Evolutionary conservation across 129 eudicot genomes (phyloP).

Genomic region (Artemisia annua): DNA sequence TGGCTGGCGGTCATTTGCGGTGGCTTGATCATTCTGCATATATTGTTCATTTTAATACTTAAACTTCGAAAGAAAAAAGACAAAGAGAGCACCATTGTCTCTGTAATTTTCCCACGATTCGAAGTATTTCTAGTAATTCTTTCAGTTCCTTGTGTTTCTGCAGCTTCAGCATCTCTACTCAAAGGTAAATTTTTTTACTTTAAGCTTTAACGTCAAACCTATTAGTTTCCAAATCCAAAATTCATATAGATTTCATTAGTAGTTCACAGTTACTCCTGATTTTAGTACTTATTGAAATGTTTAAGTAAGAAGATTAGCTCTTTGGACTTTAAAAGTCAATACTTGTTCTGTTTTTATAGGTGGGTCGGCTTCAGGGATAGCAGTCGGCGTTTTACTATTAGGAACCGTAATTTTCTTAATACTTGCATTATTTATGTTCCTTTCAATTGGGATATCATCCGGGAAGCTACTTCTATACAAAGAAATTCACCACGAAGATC

Average conservation of each 20-base stretch:
- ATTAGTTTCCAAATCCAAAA: conserved; percentile 1
- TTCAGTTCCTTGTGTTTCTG: conserved; percentile 86
- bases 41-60: conserved; percentile 49
- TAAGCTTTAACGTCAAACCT: conserved; percentile 27
- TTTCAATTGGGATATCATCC: conserved; percentile 71
- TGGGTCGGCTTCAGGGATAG: conserved; percentile 55
- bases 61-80: conserved; percentile 51
- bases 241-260: background rate
- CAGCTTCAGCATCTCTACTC: conserved; percentile 68
- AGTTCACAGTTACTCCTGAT: background rate
- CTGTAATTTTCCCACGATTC: conserved; percentile 75
- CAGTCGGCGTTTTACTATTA: conserved; percentile 55
- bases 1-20: conserved; percentile 79
- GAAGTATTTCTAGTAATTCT: conserved; percentile 80
- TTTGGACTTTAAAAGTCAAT: conserved; percentile 20
- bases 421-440: conserved; percentile 59
- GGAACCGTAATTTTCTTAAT: conserved; percentile 52
- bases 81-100: conserved; percentile 52
- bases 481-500: conserved; percentile 81
- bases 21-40: conserved; percentile 64
- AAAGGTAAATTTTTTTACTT: conserved; percentile 50
- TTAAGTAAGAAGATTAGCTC: background rate
- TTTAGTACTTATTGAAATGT: too few relatives aligned
- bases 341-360: conserved; percentile 40
- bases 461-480: conserved; percentile 94